Evolutionary conservation across 176 grass and related monocot genomes (phyloP).

Genomic region (Phragmites australis): DNA sequence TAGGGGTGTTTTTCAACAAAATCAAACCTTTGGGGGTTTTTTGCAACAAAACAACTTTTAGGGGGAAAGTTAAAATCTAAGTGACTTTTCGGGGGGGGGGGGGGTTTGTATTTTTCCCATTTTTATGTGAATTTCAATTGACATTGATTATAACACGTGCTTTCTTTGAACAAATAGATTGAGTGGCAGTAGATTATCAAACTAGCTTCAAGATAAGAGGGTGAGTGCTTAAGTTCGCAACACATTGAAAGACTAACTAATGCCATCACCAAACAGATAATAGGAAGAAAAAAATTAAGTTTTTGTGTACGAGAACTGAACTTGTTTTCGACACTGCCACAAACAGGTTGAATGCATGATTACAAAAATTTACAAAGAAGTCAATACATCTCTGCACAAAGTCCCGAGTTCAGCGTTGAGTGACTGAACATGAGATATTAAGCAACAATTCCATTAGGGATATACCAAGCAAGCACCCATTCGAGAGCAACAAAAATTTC

Average conservation of each 20-base stretch:
- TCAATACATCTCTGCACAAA: background rate
- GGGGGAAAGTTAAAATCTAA: no score
- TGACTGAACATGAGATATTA: conserved; percentile 1
- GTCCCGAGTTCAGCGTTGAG: background rate
- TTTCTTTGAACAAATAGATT: background rate
- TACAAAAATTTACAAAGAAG: no score
- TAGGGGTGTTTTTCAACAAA: no score
- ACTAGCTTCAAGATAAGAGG: background rate
- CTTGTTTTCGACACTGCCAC: background rate
- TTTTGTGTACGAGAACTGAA: background rate
- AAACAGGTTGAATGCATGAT: background rate
- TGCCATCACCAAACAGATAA: no score
- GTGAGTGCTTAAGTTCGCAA: no score
- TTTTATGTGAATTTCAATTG: background rate
- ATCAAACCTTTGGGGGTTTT: no score
- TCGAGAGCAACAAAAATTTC: background rate
- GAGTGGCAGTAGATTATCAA: background rate
- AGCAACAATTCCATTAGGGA: no score
- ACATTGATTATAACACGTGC: background rate
- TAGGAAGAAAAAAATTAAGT: no score
- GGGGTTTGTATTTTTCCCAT: background rate
- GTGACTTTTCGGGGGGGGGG: no score
- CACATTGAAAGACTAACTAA: background rate
- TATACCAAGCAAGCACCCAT: background rate
- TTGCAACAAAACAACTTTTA: no score